Percentiles rank a stretch among this genome's conserved stretches.
phyloP scores from a whole-genome alignment of 2,329 filamentous ascomycete species.

The Venturiaceae sp. region DNA sequence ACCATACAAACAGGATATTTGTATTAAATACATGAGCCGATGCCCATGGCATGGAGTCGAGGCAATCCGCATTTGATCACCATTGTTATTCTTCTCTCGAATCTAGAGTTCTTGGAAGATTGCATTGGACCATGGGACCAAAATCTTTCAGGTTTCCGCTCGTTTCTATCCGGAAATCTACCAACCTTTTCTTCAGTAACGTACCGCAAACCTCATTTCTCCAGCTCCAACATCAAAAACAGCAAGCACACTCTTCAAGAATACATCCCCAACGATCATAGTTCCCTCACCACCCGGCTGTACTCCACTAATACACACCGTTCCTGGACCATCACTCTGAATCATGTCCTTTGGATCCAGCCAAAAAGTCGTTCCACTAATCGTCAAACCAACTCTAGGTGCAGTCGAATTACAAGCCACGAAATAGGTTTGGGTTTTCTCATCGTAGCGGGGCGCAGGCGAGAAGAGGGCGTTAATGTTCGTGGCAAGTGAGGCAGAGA shows the following conservation, averaged over 20 bases:
- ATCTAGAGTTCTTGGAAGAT: too few species aligned
- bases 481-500: neutral
- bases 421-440: neutral
- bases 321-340: neutral
- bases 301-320: neutral
- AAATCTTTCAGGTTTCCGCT: neutral
- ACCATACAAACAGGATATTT: too few species aligned
- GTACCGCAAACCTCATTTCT: slow-evolving; percentile 30
- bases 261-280: slow-evolving; percentile 41
- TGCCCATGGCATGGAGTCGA: too few species aligned
- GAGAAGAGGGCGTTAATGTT: neutral
- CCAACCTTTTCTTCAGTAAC: neutral
- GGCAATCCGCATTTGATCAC: too few species aligned
- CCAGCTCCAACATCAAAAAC: slow-evolving; percentile 39
- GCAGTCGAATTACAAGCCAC: slow-evolving; percentile 2
- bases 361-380: neutral
- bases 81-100: too few species aligned
- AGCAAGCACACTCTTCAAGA: slow-evolving; percentile 41
- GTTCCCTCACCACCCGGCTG: slow-evolving; percentile 22
- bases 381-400: neutral
- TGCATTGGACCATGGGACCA: too few species aligned
- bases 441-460: neutral
- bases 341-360: slow-evolving; percentile 2
- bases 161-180: neutral
- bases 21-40: too few species aligned